phyloP scores from a whole-genome alignment of 495 filamentous ascomycete species.

The Aspergillus ellipticus region DNA sequence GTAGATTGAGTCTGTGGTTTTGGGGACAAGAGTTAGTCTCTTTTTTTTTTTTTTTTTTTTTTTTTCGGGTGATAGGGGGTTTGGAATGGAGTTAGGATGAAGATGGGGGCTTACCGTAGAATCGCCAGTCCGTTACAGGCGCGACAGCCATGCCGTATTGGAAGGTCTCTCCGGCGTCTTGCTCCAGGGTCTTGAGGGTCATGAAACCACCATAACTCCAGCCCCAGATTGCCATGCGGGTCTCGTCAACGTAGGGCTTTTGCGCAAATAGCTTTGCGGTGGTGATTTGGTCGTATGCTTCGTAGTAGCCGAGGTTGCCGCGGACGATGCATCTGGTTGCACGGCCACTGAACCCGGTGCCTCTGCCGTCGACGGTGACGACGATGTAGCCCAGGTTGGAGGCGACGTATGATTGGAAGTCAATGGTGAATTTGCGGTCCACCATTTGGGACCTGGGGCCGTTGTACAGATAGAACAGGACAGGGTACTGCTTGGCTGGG shows the following conservation, averaged over 20 bases:
- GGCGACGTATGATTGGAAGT: constrained; percentile 89
- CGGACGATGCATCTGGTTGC: constrained; percentile 76
- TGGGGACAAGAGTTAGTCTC: neutral
- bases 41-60: too few relatives aligned
- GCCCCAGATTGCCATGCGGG: constrained; percentile 89
- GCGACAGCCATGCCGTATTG: constrained; percentile 97
- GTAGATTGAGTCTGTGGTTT: constrained; percentile 73
- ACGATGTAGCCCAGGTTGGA: constrained; percentile 88
- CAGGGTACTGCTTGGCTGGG: constrained; percentile 78
- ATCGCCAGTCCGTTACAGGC: constrained; percentile 95
- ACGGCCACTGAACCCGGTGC: constrained; percentile 87
- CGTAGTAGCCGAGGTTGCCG: constrained; percentile 78
- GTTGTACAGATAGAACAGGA: constrained; percentile 89
- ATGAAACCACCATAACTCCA: constrained; percentile 98
- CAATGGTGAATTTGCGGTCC: constrained; percentile 72
- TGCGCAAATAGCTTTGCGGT: constrained; percentile 80
- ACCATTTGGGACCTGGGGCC: constrained; percentile 89
- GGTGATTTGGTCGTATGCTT: constrained; percentile 86
- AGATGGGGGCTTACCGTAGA: constrained; percentile 58
- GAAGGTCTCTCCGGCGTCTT: constrained; percentile 85
- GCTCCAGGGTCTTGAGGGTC: constrained; percentile 92
- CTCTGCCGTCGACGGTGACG: constrained; percentile 89
- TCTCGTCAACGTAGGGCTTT: constrained; percentile 79
- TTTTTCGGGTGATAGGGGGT: too few relatives aligned
- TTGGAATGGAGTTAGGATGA: neutral